phyloP scores from a whole-genome alignment of 2,329 filamentous ascomycete species.

The Fusarium sublunatum region DNA sequence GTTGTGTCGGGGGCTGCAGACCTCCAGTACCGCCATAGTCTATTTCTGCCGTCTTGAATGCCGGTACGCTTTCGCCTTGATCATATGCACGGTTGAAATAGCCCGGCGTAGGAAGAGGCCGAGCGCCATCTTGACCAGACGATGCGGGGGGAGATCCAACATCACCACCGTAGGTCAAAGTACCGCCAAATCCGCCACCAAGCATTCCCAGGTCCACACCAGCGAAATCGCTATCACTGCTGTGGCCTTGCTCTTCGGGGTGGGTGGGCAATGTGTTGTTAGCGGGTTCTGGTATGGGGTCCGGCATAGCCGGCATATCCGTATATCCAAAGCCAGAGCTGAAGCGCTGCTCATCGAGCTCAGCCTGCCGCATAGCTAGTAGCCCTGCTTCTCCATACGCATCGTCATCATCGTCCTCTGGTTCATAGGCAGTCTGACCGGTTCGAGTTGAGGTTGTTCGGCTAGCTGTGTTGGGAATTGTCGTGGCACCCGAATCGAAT shows the following conservation, averaged over 20 bases:
- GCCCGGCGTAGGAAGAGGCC: constrained; percentile 62
- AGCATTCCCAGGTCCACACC: constrained; percentile 77
- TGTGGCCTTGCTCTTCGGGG: constrained; percentile 60
- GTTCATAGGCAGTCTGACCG: constrained; percentile 33
- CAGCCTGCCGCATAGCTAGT: constrained; percentile 84
- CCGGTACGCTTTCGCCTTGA: constrained; percentile 50
- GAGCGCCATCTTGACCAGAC: constrained; percentile 57
- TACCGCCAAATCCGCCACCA: constrained; percentile 75
- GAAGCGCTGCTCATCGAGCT: constrained; percentile 75
- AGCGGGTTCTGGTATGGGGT: constrained; percentile 29
- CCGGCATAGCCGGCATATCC: constrained; percentile 49
- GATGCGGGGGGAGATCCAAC: constrained; percentile 56
- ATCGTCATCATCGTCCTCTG: constrained; percentile 79
- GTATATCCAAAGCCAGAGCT: constrained; percentile 49
- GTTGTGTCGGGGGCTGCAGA: constrained; percentile 76
- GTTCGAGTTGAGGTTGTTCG: constrained; percentile 39
- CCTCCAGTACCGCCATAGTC: constrained; percentile 94
- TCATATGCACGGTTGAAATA: constrained; percentile 46
- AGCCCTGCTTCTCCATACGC: constrained; percentile 87
- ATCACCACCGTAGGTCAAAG: constrained; percentile 62
- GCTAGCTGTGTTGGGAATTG: constrained; percentile 47
- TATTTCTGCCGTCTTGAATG: constrained; percentile 73
- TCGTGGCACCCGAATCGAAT: constrained; percentile 64
- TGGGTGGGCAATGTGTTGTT: constrained; percentile 57
- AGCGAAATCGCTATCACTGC: constrained; percentile 78